Evolutionary conservation across 2,329 filamentous ascomycete species (phyloP), one percentile per base, ranked within the genome.

Genomic region (Aspergillus sp.): DNA sequence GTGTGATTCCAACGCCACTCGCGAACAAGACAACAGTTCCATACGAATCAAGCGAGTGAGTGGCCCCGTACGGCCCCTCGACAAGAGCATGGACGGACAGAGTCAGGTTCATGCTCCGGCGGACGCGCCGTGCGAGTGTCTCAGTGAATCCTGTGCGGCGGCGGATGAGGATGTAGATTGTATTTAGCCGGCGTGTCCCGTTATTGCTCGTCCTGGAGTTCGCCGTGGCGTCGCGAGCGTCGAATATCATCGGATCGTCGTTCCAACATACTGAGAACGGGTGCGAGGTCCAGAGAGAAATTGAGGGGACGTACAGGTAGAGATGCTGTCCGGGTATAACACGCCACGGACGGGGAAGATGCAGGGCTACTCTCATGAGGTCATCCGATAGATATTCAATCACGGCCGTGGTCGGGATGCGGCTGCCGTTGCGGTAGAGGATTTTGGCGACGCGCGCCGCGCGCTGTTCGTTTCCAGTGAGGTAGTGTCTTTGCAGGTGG

Each of bases 1-100:
- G 93, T 1, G 93, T 96, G 73, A 97, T 97, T 56, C 93, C 93
- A 3, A 93, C 91, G 47, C 93, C 89, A 52, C 91, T 92, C 11
- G 92, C 91, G 67, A 97, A 91, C 53, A 97, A 86, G 58, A 97
- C 83, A 43, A 87, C 85, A 44, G 94, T 93, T 34, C 94, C 93
- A 72, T 97, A 97, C 10, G 91, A 96, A 71, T 91, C 86, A 55
- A 97, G 85, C 54, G 85, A 85, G 72, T 96, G 88, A 66, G 90
- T 87, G 32, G 86, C 87, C 2, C 84, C 87, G 68, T 97, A 97
- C 1, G 93, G 92, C 0, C 93, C 93, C 74, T 97, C 93, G 57
- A 95, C 83, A 51, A 88, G 84, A 32, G 89, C 91, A 78, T 21
- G 23, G 4, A 45, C 23, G 19, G 43, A 14, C 23, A 95, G 2